Percentiles rank a stretch among this genome's conserved stretches.
phyloP scores from a whole-genome alignment of 768 basidiomycete genomes.

The Boletus vermiculosoides region DNA sequence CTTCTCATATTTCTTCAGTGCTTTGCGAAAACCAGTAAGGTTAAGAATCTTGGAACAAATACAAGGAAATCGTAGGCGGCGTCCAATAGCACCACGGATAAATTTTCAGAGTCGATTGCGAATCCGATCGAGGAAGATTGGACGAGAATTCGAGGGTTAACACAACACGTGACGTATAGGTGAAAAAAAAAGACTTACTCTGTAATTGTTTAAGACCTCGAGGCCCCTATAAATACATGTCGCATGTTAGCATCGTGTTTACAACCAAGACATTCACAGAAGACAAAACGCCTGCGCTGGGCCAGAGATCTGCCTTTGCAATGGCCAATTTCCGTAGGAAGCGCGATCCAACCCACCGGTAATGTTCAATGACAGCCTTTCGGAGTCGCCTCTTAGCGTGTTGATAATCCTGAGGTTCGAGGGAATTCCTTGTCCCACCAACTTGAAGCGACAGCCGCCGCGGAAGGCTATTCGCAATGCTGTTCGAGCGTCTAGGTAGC shows the following conservation, averaged over 20 bases:
- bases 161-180: background rate
- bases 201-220: constrained; percentile 87
- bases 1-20: constrained; percentile 85
- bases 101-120: background rate
- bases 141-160: background rate
- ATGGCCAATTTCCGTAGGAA: background rate
- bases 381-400: constrained; percentile 81
- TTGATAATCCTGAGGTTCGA: constrained; percentile 75
- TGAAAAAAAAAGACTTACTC: constrained; percentile 41
- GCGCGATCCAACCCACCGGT: constrained; percentile 46
- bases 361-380: constrained; percentile 79
- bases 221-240: constrained; percentile 49
- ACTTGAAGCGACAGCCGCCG: background rate
- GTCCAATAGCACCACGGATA: background rate
- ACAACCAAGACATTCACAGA: background rate
- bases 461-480: constrained; percentile 1
- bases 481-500: constrained; percentile 1
- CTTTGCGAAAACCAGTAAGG: constrained; percentile 84
- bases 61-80: background rate
- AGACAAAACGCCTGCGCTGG: background rate
- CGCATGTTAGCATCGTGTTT: constrained; percentile 7
- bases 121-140: background rate
- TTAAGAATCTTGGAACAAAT: constrained; percentile 66
- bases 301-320: background rate
- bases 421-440: constrained; percentile 17